Conservation (phyloP, 768 basidiomycete genomes). For the Kondoa malvinella region DNA sequence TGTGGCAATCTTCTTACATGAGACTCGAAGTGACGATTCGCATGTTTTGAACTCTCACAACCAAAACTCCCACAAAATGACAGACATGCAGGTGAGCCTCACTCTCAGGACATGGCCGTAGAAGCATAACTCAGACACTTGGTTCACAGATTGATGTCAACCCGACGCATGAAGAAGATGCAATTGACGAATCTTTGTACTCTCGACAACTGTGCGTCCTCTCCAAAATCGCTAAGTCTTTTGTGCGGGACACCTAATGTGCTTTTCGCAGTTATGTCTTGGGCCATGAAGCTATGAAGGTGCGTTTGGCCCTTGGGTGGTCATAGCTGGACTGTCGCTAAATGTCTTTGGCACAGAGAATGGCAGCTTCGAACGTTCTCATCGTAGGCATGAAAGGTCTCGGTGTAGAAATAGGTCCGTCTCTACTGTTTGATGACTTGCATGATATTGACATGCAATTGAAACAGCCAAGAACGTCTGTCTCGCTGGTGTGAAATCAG, state of each 20-base stretch:
- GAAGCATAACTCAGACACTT: not conserved
- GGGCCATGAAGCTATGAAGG: conserved; percentile 71
- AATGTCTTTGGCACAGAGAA: conserved; percentile 80
- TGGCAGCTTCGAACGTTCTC: conserved; percentile 89
- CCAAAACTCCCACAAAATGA: not conserved
- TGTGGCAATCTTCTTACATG: not conserved
- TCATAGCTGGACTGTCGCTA: not conserved
- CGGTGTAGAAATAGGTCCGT: conserved; percentile 81
- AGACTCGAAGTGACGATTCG: not conserved
- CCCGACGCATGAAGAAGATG: not conserved
- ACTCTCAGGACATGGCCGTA: not conserved
- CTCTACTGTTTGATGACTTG: not conserved
- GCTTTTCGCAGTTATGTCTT: conserved; percentile 56
- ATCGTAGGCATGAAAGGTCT: conserved; percentile 81
- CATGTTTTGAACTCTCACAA: not conserved
- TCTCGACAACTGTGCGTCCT: conserved; percentile 70
- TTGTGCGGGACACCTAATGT: not conserved
- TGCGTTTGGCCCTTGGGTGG: not conserved
- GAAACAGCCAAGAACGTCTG: conserved; percentile 74
- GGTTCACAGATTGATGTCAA: conserved; percentile 5
- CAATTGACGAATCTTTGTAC: conserved; percentile 74
- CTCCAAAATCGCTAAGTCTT: not conserved
- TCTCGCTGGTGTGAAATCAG: conserved; percentile 91
- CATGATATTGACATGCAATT: not conserved
- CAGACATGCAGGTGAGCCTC: not conserved